These are phyloP conservation scores for Pseudotsuga menziesii DNA, from an alignment of 75 land plant genomes.

Conservation along the genomic window DNA sequence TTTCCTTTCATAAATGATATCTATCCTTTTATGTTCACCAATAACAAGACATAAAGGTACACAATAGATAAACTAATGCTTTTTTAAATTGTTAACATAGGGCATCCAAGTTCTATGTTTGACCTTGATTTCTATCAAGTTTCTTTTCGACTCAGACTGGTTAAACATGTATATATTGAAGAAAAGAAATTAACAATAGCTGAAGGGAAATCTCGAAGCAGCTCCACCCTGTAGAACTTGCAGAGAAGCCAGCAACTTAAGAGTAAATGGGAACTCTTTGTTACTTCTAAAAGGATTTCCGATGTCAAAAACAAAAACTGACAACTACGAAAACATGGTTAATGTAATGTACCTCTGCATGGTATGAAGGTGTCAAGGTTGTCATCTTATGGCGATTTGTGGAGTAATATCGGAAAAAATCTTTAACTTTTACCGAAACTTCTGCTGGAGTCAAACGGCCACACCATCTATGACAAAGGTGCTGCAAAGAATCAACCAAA, in stretches of 20 bases:
- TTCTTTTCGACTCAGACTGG: too few species aligned
- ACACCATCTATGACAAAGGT: slow-evolving; percentile 81
- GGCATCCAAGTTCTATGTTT: neutral
- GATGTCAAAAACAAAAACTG: neutral
- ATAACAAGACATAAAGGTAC: too few species aligned
- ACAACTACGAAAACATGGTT: neutral
- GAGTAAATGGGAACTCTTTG: neutral
- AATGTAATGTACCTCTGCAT: slow-evolving; percentile 72
- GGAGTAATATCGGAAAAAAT: slow-evolving; percentile 90
- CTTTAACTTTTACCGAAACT: slow-evolving; percentile 84
- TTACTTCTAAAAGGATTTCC: neutral
- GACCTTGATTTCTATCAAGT: neutral
- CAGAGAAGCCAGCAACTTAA: too few species aligned
- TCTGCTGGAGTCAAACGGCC: slow-evolving; percentile 66
- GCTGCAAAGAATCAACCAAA: slow-evolving; percentile 26
- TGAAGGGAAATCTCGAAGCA: neutral
- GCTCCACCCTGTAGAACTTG: too few species aligned
- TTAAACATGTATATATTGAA: neutral
- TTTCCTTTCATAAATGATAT: neutral
- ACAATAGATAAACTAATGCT: too few species aligned
- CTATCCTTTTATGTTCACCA: too few species aligned
- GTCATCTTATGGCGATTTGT: slow-evolving; percentile 97
- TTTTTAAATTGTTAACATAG: too few species aligned
- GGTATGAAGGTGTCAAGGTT: slow-evolving; percentile 89
- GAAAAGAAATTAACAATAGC: neutral